These are phyloP conservation scores for Sporothrix schenckii DNA, from an alignment of 2,329 filamentous ascomycete species.

Conservation along the genomic window DNA sequence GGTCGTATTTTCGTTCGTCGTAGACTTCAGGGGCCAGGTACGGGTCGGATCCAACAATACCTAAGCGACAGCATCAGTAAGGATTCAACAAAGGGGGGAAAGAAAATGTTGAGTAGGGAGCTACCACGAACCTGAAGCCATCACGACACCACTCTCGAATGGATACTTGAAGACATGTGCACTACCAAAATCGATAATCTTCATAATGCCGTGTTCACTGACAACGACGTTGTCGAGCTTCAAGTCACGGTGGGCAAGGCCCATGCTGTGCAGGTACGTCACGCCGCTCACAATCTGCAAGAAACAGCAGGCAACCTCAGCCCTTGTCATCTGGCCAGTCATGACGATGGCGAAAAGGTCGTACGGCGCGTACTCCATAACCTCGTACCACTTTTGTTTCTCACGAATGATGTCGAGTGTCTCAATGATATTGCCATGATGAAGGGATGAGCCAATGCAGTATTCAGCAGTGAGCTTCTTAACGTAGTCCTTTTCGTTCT, in stretches of 20 bases:
- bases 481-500: slow-evolving; percentile 91
- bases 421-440: slow-evolving; percentile 98
- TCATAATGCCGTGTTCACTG: slow-evolving; percentile 96
- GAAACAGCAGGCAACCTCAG: slow-evolving; percentile 89
- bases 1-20: slow-evolving; percentile 89
- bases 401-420: slow-evolving; percentile 96
- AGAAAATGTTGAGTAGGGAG: too few relatives aligned
- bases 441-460: slow-evolving; percentile 93
- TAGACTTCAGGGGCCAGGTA: slow-evolving; percentile 98
- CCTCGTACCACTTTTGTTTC: slow-evolving; percentile 92
- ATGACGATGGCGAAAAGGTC: slow-evolving; percentile 98
- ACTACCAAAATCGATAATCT: slow-evolving; percentile 98
- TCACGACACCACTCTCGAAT: slow-evolving; percentile 85
- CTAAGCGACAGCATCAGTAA: slow-evolving; percentile 41
- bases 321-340: slow-evolving; percentile 94
- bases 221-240: slow-evolving; percentile 99
- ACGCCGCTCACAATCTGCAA: slow-evolving; percentile 94
- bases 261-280: slow-evolving; percentile 92
- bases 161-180: slow-evolving; percentile 97
- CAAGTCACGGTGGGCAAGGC: slow-evolving; percentile 88
- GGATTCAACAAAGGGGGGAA: not conserved
- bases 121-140: slow-evolving; percentile 70
- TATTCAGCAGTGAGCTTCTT: slow-evolving; percentile 99
- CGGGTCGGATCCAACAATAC: slow-evolving; percentile 80
- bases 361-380: slow-evolving; percentile 97